These are phyloP conservation scores for Fragosphaeria purpurea DNA, from an alignment of 2,329 filamentous ascomycete genomes.

Conservation along the genomic window DNA sequence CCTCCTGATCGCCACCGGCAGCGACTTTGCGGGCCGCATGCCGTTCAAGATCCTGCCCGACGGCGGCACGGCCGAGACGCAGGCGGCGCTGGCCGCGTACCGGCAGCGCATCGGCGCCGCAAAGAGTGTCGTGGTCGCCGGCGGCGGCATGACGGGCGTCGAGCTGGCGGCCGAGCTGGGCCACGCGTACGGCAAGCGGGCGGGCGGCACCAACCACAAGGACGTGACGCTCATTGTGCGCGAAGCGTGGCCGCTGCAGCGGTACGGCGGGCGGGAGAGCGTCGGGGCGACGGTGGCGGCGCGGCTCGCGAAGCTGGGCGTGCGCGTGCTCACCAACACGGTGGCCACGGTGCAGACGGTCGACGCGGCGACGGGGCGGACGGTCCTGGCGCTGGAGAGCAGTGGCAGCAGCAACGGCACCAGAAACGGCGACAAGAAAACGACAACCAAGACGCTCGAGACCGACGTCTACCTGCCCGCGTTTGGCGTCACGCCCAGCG, in stretches of 20 bases:
- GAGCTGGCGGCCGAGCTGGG: conserved; percentile 44
- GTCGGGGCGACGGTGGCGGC: conserved; percentile 29
- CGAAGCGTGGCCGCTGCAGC: conserved; percentile 28
- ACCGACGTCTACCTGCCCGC: conserved; percentile 34
- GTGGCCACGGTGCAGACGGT: conserved; percentile 21
- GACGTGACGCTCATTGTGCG: conserved; percentile 34
- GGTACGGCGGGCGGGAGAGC: conserved; percentile 19
- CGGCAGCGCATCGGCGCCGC: conserved; percentile 30
- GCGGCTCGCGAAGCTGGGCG: conserved; percentile 29
- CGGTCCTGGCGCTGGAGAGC: conserved; percentile 1
- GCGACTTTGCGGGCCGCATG: conserved; percentile 29
- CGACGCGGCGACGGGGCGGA: background rate
- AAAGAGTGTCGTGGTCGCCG: conserved; percentile 39
- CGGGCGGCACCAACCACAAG: conserved; percentile 22
- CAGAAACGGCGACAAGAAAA: conserved; percentile 4
- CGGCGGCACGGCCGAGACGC: conserved; percentile 30
- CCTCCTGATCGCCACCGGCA: conserved; percentile 46
- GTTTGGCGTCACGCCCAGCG: conserved; percentile 35
- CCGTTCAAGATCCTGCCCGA: conserved; percentile 38
- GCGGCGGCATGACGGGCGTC: conserved; percentile 40
- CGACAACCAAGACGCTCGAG: conserved; percentile 2
- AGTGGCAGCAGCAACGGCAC: conserved; percentile 3
- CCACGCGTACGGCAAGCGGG: conserved; percentile 27
- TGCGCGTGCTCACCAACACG: conserved; percentile 26
- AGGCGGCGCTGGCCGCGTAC: conserved; percentile 25